Evolutionary conservation across 2,329 filamentous ascomycete species (phyloP).

Genomic region (Aspergillus niger): DNA sequence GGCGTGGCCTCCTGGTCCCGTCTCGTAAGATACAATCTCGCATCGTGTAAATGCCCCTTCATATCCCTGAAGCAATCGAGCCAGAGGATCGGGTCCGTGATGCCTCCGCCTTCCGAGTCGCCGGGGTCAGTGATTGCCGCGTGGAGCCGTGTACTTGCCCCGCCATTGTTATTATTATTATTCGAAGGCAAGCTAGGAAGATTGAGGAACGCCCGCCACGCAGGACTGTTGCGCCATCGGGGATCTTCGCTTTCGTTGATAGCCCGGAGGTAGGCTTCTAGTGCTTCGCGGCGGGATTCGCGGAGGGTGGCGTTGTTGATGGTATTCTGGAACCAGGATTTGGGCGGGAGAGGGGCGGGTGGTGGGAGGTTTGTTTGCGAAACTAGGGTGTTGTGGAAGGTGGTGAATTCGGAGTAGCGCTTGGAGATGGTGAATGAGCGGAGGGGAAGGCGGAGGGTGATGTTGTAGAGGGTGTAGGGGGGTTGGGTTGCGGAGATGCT

Average conservation of each 20-base stretch:
- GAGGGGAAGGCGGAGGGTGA: constrained; percentile 62
- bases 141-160: constrained; percentile 43
- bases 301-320: constrained; percentile 58
- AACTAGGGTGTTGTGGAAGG: constrained; percentile 56
- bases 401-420: constrained; percentile 65
- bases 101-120: constrained; percentile 26
- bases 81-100: constrained; percentile 61
- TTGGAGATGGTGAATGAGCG: constrained; percentile 61
- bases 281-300: constrained; percentile 57
- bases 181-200: constrained; percentile 46
- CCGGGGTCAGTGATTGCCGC: constrained; percentile 46
- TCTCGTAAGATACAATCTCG: constrained; percentile 59
- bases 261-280: constrained; percentile 61
- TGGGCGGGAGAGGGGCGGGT: constrained; percentile 57
- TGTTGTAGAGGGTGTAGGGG: constrained; percentile 63
- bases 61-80: constrained; percentile 62
- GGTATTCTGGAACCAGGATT: constrained; percentile 63
- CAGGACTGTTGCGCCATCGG: constrained; percentile 59
- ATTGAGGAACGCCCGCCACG: constrained; percentile 61
- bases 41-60: constrained; percentile 63
- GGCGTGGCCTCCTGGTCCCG: constrained; percentile 62
- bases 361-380: constrained; percentile 55
- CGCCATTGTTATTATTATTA: constrained; percentile 17
- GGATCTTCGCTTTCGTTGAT: constrained; percentile 59
- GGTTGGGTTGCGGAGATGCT: constrained; percentile 51